Conservation (phyloP, 345 rosid genomes). For the Anacardium occidentale region DNA sequence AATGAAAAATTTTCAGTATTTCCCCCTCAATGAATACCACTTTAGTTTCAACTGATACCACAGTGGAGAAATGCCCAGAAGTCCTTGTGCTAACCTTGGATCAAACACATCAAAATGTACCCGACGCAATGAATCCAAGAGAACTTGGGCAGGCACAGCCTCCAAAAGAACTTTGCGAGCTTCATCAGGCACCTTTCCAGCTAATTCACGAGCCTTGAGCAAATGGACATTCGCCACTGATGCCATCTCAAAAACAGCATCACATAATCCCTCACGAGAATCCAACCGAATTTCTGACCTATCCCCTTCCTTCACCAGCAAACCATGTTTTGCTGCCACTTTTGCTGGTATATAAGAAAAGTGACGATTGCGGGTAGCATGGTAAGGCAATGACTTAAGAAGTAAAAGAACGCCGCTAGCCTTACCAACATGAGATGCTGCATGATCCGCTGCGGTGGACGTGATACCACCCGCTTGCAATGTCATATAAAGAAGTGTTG, state of each 20-base stretch:
- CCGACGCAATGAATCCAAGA: conserved; percentile 55
- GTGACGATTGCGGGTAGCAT: conserved; percentile 69
- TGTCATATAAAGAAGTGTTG: conserved; percentile 74
- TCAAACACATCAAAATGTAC: conserved; percentile 84
- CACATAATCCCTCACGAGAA: conserved; percentile 58
- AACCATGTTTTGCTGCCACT: conserved; percentile 71
- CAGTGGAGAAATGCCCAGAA: conserved; percentile 78
- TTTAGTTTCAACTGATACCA: conserved; percentile 76
- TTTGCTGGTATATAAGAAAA: conserved; percentile 59
- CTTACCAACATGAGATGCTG: conserved; percentile 88
- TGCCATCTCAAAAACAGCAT: conserved; percentile 81
- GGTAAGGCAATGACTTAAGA: conserved; percentile 77
- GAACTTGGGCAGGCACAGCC: conserved; percentile 75
- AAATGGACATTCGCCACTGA: conserved; percentile 81
- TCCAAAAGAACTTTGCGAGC: conserved; percentile 75
- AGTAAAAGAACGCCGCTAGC: conserved; percentile 88
- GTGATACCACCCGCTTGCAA: conserved; percentile 85
- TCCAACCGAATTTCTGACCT: conserved; percentile 55
- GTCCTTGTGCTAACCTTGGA: conserved; percentile 66
- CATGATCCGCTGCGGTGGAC: conserved; percentile 81
- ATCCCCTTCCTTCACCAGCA: conserved; percentile 64
- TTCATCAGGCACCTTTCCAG: conserved; percentile 57
- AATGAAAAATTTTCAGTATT: conserved; percentile 36
- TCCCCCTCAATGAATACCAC: conserved; percentile 74
- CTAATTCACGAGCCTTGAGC: conserved; percentile 77